Evolutionary conservation across 352 stramenopile genomes (phyloP).

Genomic region (Phytophthora hybrid): DNA sequence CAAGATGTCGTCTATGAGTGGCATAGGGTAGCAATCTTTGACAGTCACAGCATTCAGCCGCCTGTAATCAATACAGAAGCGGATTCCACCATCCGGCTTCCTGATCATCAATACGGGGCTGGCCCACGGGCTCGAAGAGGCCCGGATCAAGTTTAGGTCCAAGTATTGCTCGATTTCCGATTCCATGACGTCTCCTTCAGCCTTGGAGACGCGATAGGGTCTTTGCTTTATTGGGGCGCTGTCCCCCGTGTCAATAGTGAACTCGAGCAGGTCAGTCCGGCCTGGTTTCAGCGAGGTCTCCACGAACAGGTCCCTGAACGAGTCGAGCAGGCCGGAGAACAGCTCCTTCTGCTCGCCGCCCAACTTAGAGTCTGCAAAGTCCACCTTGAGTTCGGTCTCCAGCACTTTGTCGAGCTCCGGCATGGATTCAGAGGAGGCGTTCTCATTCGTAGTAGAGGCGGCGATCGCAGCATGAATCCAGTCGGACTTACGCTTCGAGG

Average conservation of each 20-base stretch:
- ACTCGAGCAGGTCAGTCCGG: constrained; percentile 5
- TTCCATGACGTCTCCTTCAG: not conserved
- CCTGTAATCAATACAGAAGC: constrained; percentile 23
- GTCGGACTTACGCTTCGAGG: too few species aligned
- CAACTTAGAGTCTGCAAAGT: too few species aligned
- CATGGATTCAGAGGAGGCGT: too few species aligned
- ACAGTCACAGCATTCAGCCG: constrained; percentile 10
- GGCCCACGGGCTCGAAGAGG: constrained; percentile 3
- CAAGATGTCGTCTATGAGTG: constrained; percentile 23
- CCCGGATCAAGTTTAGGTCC: not conserved
- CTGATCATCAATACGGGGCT: not conserved
- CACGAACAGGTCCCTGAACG: not conserved
- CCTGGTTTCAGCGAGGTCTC: constrained; percentile 2
- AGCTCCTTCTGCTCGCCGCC: too few species aligned
- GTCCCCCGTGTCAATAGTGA: constrained; percentile 17
- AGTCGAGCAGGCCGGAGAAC: not conserved
- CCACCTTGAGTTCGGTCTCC: too few species aligned
- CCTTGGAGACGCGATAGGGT: constrained; percentile 12
- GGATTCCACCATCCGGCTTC: constrained; percentile 7
- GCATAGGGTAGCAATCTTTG: constrained; percentile 17
- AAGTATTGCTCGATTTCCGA: constrained; percentile 12
- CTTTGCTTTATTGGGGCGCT: constrained; percentile 9
- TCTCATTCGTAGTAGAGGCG: too few species aligned
- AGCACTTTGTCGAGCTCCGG: too few species aligned
- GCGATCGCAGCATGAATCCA: too few species aligned